Conservation (phyloP, 2,329 filamentous ascomycete genomes). For the Nothophoma quercina region DNA sequence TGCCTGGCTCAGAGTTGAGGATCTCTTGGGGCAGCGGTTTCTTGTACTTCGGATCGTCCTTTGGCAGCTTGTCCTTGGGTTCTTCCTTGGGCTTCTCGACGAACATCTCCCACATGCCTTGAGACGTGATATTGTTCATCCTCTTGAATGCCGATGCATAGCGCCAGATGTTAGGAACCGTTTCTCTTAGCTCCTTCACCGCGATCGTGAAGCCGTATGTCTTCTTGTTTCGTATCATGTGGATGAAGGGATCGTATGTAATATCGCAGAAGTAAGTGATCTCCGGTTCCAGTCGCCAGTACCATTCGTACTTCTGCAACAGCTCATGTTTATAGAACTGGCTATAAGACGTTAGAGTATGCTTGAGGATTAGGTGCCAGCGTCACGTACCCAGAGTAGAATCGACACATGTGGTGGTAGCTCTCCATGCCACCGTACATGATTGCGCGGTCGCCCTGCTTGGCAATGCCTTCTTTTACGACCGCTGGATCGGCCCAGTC, state of each 20-base stretch:
- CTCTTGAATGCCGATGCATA: slow-evolving; percentile 99
- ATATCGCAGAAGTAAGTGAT: slow-evolving; percentile 99
- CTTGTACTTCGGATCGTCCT: slow-evolving; percentile 71
- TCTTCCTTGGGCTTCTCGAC: slow-evolving; percentile 75
- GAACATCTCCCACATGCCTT: slow-evolving; percentile 99
- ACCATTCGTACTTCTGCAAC: slow-evolving; percentile 97
- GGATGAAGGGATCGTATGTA: slow-evolving; percentile 95
- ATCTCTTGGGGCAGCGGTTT: slow-evolving; percentile 81
- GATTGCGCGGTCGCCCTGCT: slow-evolving; percentile 95
- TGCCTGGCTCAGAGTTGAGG: slow-evolving; percentile 75
- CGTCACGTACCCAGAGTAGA: slow-evolving; percentile 86
- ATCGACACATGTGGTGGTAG: slow-evolving; percentile 99
- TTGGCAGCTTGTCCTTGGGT: slow-evolving; percentile 60
- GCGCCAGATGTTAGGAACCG: slow-evolving; percentile 97
- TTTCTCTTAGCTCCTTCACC: slow-evolving; percentile 96
- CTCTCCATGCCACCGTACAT: slow-evolving; percentile 99
- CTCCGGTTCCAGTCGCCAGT: slow-evolving; percentile 98
- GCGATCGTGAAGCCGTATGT: slow-evolving; percentile 99
- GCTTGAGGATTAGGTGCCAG: background rate
- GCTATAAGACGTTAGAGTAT: slow-evolving; percentile 52
- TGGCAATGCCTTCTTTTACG: slow-evolving; percentile 92
- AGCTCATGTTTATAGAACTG: slow-evolving; percentile 98
- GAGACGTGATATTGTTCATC: slow-evolving; percentile 84
- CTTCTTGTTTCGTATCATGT: slow-evolving; percentile 94
- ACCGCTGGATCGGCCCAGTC: slow-evolving; percentile 96